Conservation (phyloP, 768 basidiomycete species). For the Phaeolepiota aurea region DNA sequence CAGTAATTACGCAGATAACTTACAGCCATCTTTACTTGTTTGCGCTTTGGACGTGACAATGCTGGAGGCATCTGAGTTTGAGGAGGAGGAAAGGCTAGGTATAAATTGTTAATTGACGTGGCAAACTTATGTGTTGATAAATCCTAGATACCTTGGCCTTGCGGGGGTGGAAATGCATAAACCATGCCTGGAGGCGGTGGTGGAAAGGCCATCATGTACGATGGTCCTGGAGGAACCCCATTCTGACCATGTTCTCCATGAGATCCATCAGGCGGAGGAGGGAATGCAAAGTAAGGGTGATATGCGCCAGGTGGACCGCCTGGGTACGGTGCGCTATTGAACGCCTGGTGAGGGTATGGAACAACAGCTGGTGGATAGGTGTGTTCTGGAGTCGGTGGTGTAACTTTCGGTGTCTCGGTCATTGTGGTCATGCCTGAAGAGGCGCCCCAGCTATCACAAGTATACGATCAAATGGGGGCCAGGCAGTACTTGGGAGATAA, state of each 20-base stretch:
- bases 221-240: constrained; percentile 21
- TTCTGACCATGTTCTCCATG: constrained; percentile 25
- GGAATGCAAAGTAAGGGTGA: constrained; percentile 32
- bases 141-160: constrained; percentile 25
- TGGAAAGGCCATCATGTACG: constrained; percentile 32
- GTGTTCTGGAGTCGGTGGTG: constrained; percentile 20
- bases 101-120: neutral
- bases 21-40: constrained; percentile 83
- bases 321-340: constrained; percentile 21
- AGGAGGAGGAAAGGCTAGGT: constrained; percentile 9
- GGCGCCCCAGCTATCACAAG: too few species aligned
- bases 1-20: constrained; percentile 11
- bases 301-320: constrained; percentile 27
- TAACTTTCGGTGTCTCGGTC: constrained; percentile 24
- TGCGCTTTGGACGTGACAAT: constrained; percentile 55
- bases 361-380: constrained; percentile 22
- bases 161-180: constrained; percentile 33
- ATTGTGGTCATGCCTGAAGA: constrained; percentile 12
- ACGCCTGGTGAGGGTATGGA: constrained; percentile 22
- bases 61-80: constrained; percentile 17
- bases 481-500: too few species aligned
- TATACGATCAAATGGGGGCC: too few species aligned
- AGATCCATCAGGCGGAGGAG: constrained; percentile 29
- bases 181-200: constrained; percentile 33
- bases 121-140: too few species aligned